phyloP scores from a whole-genome alignment of 345 rosid genomes.

The Moricandia moricandioides region DNA sequence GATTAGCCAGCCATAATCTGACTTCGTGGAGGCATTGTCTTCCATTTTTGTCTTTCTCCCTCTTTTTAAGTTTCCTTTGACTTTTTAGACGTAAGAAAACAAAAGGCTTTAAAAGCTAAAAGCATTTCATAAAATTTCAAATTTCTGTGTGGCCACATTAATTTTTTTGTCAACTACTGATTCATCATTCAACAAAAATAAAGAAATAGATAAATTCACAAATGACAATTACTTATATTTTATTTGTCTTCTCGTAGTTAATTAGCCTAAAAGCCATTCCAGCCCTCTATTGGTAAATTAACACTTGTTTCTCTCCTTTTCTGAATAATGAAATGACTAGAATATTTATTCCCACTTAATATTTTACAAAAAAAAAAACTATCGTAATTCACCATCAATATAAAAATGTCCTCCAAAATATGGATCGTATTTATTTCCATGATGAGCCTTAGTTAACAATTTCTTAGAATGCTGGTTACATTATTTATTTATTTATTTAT shows the following conservation, averaged over 20 bases:
- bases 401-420: background rate
- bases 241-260: background rate
- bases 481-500: background rate
- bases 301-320: background rate
- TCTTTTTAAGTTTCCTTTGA: slow-evolving; percentile 37
- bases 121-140: slow-evolving; percentile 9
- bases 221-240: background rate
- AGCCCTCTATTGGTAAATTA: background rate
- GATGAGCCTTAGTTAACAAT: background rate
- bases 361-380: background rate
- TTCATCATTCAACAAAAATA: background rate
- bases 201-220: background rate
- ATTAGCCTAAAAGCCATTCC: background rate
- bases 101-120: slow-evolving; percentile 21
- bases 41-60: slow-evolving; percentile 31
- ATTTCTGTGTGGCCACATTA: slow-evolving; percentile 6
- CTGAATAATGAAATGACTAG: background rate
- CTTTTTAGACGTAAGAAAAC: slow-evolving; percentile 32
- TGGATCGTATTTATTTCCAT: background rate
- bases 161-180: slow-evolving; percentile 14
- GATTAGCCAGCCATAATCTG: slow-evolving; percentile 41
- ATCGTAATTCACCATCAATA: background rate
- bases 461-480: background rate
- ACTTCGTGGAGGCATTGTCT: slow-evolving; percentile 44
- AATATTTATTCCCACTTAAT: background rate